These are phyloP conservation scores for Bimuria novae-zelandiae DNA, from an alignment of 2,329 filamentous ascomycete genomes.

Conservation along the genomic window DNA sequence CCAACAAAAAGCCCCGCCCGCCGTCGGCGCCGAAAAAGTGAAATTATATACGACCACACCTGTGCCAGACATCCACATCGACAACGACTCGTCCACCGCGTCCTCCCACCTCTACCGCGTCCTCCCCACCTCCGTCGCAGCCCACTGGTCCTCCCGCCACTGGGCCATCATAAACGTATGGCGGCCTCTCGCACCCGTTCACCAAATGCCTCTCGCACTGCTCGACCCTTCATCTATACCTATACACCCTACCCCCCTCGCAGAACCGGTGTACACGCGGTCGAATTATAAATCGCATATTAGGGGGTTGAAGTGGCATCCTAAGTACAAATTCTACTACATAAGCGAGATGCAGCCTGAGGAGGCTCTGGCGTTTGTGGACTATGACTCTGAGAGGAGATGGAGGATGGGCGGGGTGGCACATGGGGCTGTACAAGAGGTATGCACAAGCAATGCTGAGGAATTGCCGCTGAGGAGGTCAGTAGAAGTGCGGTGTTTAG, in stretches of 20 bases:
- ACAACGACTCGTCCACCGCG: slow-evolving; percentile 6
- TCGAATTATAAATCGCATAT: slow-evolving; percentile 5
- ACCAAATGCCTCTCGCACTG: slow-evolving; percentile 3
- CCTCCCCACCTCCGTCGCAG: background rate
- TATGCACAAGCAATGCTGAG: background rate
- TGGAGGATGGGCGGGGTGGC: slow-evolving; percentile 4
- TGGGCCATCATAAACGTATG: slow-evolving; percentile 10
- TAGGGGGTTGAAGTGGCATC: background rate
- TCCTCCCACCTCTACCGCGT: background rate
- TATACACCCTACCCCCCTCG: background rate
- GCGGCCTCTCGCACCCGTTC: background rate
- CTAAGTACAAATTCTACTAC: slow-evolving; percentile 4
- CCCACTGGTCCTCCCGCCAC: background rate
- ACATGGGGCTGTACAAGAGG: slow-evolving; percentile 5
- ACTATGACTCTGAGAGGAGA: slow-evolving; percentile 1
- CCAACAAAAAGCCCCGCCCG: background rate
- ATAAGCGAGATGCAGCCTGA: background rate
- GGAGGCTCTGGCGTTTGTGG: slow-evolving; percentile 5
- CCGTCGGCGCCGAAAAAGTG: background rate
- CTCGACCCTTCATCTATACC: background rate
- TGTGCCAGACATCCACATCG: slow-evolving; percentile 8
- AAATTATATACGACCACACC: slow-evolving; percentile 3
- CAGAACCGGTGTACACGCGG: slow-evolving; percentile 3
- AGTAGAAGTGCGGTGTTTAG: slow-evolving; percentile 5
- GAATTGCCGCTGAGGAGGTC: background rate